Evolutionary conservation across 306 rosid species (phyloP), one percentile per base, ranked within the genome.

Genomic region (Cicer pinnatifidum): DNA sequence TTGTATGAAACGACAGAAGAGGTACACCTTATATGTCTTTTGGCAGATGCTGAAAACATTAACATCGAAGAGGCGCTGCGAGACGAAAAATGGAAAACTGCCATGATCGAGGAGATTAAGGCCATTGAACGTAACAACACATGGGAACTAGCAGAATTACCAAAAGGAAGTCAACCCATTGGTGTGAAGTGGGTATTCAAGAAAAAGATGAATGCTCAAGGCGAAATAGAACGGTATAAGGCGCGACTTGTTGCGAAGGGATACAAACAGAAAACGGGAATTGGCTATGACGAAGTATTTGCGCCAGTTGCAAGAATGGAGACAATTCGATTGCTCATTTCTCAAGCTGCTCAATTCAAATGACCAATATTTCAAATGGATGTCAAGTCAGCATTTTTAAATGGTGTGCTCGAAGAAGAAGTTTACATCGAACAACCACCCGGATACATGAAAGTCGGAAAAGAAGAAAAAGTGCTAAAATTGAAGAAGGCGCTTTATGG

Each of bases 321-420:
- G 44, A 40, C 9, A 7, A 40, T 46, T 11, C 5, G 13, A 46
- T 46, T 46, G 6, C 51, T 46, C 20, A 50, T 50, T 7, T 50
- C 56, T 4, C 56, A 50, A 50, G 56, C 56, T 50, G 56, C 56
- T 50, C 19, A 50, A 50, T n/a, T 50, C 19, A 50, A 50, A 50
- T 50, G 56, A 9, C 56, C 56, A 7, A 50, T 50, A 50, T 50
- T 50, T 50, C 56, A 50, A 50, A 50, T 50, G 20, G 56, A 50
- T 50, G 19, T 50, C 19, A 50, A 50, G 56, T 50, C 56, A 13
- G 20, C 56, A 50, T 50, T 50, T 50, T 7, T 50, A 13, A 50
- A 50, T 50, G 56, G 56, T 13, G 56, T n/a, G 20, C 56, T 50
- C n/a, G 20, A 19, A 19, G 1, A 19, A 19, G 20, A 19, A 19